phyloP scores from a whole-genome alignment of 495 filamentous ascomycete species.

The Hypoxylon crocopeplum region DNA sequence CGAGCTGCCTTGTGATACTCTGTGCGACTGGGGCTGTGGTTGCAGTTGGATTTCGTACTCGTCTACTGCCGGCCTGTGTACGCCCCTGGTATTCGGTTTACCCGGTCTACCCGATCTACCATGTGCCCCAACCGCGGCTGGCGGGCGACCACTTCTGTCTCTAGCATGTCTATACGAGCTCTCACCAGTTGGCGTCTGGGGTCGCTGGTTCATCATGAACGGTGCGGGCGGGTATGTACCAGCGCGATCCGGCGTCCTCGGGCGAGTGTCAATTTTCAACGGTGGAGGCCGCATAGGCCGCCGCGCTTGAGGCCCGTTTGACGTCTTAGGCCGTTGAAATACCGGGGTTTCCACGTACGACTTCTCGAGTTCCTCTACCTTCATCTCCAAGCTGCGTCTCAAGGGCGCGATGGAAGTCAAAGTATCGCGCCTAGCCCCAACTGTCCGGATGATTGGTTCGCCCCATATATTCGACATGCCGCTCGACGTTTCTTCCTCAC shows the following conservation, averaged over 20 bases:
- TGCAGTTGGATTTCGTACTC: conserved; percentile 23
- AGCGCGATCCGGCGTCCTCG: conserved; percentile 26
- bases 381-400: conserved; percentile 52
- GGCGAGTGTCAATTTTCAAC: conserved; percentile 27
- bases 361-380: conserved; percentile 52
- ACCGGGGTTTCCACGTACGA: conserved; percentile 4
- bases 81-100: conserved; percentile 16
- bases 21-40: conserved; percentile 1
- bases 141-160: conserved; percentile 20
- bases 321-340: conserved; percentile 21
- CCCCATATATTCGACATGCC: conserved; percentile 18
- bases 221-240: conserved; percentile 30
- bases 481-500: conserved; percentile 37
- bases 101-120: conserved; percentile 4
- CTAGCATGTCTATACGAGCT: conserved; percentile 12
- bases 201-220: conserved; percentile 14
- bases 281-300: conserved; percentile 34
- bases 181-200: conserved; percentile 24
- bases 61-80: conserved; percentile 22
- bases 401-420: conserved; percentile 40
- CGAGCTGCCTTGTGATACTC: conserved; percentile 29
- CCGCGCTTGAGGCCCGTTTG: conserved; percentile 13
- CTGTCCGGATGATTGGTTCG: conserved; percentile 49
- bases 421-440: conserved; percentile 53
- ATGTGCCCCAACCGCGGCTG: conserved; percentile 21